A percentile compares a stretch with the other conserved stretches of the same genome.
These are phyloP conservation scores for Kluyveromyces aestuarii DNA, from an alignment of 805 yeast genomes.

Conservation along the genomic window DNA sequence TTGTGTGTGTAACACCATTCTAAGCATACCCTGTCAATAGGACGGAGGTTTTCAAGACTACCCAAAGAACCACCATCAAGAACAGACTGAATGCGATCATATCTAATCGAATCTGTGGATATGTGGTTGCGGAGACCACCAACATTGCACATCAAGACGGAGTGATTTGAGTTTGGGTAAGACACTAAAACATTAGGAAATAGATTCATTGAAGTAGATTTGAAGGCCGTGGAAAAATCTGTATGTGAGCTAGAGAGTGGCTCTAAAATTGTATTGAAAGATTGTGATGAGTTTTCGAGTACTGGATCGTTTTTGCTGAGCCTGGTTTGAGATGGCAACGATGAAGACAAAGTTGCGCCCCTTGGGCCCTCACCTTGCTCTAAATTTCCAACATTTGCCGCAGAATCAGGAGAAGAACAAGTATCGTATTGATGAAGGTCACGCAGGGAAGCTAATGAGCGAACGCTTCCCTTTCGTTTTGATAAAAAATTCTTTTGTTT, in stretches of 20 bases:
- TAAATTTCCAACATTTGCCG: conserved; percentile 5
- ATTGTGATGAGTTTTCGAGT: background rate
- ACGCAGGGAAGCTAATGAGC: background rate
- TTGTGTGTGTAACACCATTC: conserved; percentile 23
- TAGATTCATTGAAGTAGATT: conserved; percentile 7
- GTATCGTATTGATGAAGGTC: conserved; percentile 4
- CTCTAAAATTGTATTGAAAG: background rate
- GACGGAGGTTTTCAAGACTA: background rate
- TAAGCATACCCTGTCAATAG: conserved; percentile 16
- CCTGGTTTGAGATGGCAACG: background rate
- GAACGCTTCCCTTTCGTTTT: background rate
- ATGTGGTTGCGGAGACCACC: conserved; percentile 27
- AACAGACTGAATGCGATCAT: background rate
- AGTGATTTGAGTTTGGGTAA: conserved; percentile 6
- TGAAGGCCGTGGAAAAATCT: background rate
- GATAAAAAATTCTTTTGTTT: background rate
- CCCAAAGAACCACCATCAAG: background rate
- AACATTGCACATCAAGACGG: conserved; percentile 23
- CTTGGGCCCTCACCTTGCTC: background rate
- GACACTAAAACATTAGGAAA: conserved; percentile 15
- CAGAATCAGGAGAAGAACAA: conserved; percentile 7
- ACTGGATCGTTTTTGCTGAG: conserved; percentile 5
- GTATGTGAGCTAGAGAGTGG: background rate
- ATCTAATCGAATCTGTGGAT: conserved; percentile 9
- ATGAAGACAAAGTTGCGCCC: background rate